These are phyloP conservation scores for Solanum habrochaites DNA, from an alignment of 257 asterid genomes.

Conservation along the genomic window DNA sequence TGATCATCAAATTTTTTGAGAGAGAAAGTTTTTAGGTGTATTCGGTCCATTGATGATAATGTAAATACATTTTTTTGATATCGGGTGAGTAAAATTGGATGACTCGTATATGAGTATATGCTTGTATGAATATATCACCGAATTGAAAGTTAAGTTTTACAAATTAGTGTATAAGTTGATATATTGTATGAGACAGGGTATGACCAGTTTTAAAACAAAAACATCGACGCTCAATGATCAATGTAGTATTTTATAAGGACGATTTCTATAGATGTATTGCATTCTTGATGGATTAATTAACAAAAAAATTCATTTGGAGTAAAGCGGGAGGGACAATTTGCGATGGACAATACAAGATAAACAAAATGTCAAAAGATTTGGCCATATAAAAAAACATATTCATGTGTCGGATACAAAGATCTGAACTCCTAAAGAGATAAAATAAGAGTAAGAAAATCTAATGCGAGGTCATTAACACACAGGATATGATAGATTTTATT, in stretches of 20 bases:
- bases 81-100: neutral
- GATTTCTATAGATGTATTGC: accelerated
- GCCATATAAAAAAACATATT: accelerated
- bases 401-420: too few relatives aligned
- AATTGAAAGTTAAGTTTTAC: neutral
- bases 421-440: neutral
- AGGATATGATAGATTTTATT: too few relatives aligned
- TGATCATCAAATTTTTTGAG: neutral
- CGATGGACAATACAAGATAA: neutral
- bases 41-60: neutral
- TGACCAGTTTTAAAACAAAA: neutral
- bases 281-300: neutral
- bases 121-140: neutral
- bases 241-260: neutral
- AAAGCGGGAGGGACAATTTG: neutral
- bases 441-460: accelerated
- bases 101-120: accelerated
- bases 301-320: neutral
- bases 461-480: neutral
- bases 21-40: neutral
- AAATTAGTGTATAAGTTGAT: accelerated
- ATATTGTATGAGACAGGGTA: accelerated
- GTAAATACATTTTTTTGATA: neutral
- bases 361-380: neutral
- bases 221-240: accelerated